Conservation (phyloP, 768 basidiomycete genomes). For the Heimioporus sp. region DNA sequence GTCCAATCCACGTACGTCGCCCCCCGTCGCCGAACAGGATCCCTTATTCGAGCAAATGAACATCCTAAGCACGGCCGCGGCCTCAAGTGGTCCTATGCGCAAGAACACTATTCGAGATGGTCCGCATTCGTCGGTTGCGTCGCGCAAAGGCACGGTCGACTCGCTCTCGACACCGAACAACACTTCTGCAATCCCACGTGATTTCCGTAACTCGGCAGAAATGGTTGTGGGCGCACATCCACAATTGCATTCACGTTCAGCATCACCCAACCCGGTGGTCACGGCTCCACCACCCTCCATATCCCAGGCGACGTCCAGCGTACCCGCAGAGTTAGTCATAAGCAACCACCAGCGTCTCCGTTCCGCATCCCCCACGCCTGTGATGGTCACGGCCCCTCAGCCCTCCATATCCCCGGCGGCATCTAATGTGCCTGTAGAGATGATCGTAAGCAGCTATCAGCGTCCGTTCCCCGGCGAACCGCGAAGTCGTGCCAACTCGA, state of each 20-base stretch:
- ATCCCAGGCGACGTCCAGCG: conserved; percentile 40
- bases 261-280: conserved; percentile 72
- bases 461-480: conserved; percentile 87
- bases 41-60: conserved; percentile 68
- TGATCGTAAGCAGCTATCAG: conserved; percentile 73
- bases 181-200: conserved; percentile 34
- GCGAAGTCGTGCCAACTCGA: conserved; percentile 54
- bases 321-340: conserved; percentile 73
- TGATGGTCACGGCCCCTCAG: conserved; percentile 65
- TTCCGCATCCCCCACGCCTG: conserved; percentile 65
- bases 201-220: conserved; percentile 77
- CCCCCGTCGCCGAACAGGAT: conserved; percentile 46
- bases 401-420: conserved; percentile 34
- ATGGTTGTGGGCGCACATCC: conserved; percentile 79
- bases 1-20: conserved; percentile 19
- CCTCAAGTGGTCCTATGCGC: conserved; percentile 12
- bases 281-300: conserved; percentile 53
- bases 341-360: conserved; percentile 75
- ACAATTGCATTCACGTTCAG: conserved; percentile 53
- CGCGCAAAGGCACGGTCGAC: conserved; percentile 25
- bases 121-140: conserved; percentile 19
- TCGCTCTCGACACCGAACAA: conserved; percentile 23
- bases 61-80: conserved; percentile 40
- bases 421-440: conserved; percentile 58
- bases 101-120: conserved; percentile 26